phyloP scores from a whole-genome alignment of 139 green algal genomes.

The Chlorella vulgaris region DNA sequence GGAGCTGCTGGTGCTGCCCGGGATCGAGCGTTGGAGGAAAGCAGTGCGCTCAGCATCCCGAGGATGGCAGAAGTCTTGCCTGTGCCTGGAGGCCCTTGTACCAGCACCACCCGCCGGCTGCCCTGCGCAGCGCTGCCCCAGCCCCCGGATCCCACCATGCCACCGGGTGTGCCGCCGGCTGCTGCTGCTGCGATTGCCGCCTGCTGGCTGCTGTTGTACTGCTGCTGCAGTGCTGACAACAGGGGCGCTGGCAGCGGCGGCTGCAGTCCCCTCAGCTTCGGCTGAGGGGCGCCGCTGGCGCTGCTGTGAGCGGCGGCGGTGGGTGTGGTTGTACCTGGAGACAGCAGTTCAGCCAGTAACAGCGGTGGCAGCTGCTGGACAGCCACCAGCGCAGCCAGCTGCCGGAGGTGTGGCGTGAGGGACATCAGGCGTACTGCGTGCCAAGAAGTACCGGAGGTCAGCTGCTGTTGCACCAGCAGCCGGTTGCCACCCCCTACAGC shows the following conservation, averaged over 20 bases:
- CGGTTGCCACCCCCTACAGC: no score
- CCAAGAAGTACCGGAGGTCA: slow-evolving; percentile 33
- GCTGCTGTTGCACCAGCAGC: slow-evolving; percentile 4
- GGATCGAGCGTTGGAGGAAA: slow-evolving; percentile 25
- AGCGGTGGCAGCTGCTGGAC: slow-evolving; percentile 15
- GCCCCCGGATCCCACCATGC: no score
- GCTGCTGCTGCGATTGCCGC: slow-evolving; percentile 55
- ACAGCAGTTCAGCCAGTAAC: slow-evolving; percentile 32
- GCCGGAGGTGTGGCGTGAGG: slow-evolving; percentile 67
- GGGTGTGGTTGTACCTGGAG: neutral
- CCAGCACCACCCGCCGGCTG: slow-evolving; percentile 67
- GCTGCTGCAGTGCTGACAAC: slow-evolving; percentile 24
- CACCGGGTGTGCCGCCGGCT: neutral
- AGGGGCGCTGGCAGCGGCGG: slow-evolving; percentile 39
- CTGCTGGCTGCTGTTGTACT: slow-evolving; percentile 72
- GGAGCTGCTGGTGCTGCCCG: neutral
- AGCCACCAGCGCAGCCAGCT: slow-evolving; percentile 55
- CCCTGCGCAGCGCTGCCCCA: no score
- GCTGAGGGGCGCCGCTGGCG: neutral
- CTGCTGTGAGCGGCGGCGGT: neutral
- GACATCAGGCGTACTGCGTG: slow-evolving; percentile 48
- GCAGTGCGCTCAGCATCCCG: slow-evolving; percentile 63
- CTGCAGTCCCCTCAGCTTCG: neutral
- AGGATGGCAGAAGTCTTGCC: slow-evolving; percentile 93
- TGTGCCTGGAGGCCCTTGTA: slow-evolving; percentile 91